These are phyloP conservation scores for Otatea glauca DNA, from an alignment of 176 grass and related monocot species.

Conservation along the genomic window DNA sequence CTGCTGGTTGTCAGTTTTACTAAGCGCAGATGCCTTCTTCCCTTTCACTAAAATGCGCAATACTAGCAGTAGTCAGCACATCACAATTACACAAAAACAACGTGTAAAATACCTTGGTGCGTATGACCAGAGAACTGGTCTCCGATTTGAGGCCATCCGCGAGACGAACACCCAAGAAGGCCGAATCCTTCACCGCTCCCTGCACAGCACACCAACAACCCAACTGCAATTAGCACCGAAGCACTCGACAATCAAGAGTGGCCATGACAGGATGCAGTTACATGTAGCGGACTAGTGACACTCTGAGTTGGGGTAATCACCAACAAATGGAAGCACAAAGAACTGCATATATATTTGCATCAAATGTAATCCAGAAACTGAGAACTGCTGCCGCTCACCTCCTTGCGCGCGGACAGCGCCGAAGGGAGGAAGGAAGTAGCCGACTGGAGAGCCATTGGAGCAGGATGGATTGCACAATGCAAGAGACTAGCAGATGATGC, in stretches of 20 bases:
- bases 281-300: too few relatives aligned
- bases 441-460: conserved; percentile 75
- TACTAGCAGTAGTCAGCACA: too few relatives aligned
- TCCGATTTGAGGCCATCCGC: conserved; percentile 63
- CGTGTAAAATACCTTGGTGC: conserved; percentile 59
- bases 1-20: too few relatives aligned
- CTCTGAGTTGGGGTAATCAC: too few relatives aligned
- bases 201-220: background rate
- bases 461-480: background rate
- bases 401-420: conserved; percentile 75
- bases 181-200: conserved; percentile 61
- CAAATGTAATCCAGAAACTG: too few relatives aligned
- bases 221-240: background rate
- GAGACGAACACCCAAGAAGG: conserved; percentile 65
- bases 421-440: conserved; percentile 80
- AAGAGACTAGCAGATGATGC: background rate
- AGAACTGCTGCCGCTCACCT: conserved; percentile 41
- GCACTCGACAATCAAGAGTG: too few relatives aligned
- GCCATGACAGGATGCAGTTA: too few relatives aligned
- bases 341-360: too few relatives aligned
- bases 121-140: conserved; percentile 48
- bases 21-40: too few relatives aligned
- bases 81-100: too few relatives aligned
- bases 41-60: too few relatives aligned
- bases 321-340: too few relatives aligned